Conservation (phyloP, 192 early-diverging fungal species). For the Gryganskiella cystojenkinii region DNA sequence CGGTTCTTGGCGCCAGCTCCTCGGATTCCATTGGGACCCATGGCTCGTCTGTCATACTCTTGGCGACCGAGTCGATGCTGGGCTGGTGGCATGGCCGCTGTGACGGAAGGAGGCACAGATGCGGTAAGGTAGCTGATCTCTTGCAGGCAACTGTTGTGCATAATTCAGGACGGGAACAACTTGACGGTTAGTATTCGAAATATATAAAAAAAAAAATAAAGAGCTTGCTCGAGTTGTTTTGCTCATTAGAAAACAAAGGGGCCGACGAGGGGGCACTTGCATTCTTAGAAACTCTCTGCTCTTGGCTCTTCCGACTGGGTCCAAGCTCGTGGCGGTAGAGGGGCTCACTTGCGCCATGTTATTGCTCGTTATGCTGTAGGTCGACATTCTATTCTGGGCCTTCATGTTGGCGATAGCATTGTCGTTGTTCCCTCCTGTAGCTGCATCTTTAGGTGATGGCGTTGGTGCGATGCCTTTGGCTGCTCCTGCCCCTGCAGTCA, state of each 20-base stretch:
- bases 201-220: background rate
- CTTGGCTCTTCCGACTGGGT: slow-evolving; percentile 44
- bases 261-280: slow-evolving; percentile 12
- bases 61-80: slow-evolving; percentile 27
- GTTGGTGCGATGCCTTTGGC: slow-evolving; percentile 10
- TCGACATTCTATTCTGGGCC: slow-evolving; percentile 48
- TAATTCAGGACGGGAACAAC: background rate
- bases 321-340: slow-evolving; percentile 23
- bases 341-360: slow-evolving; percentile 51
- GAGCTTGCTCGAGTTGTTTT: background rate
- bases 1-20: slow-evolving; percentile 23
- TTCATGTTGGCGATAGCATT: slow-evolving; percentile 19
- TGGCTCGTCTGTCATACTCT: slow-evolving; percentile 33
- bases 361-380: slow-evolving; percentile 32
- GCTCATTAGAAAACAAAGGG: background rate
- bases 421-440: slow-evolving; percentile 9
- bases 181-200: background rate
- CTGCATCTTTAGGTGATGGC: background rate
- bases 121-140: slow-evolving; percentile 49
- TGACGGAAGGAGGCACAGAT: slow-evolving; percentile 37
- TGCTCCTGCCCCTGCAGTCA: background rate
- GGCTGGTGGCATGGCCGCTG: slow-evolving; percentile 24
- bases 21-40: slow-evolving; percentile 33
- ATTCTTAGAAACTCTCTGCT: slow-evolving; percentile 53
- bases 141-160: slow-evolving; percentile 33